Conservation (phyloP, 768 basidiomycete genomes). For the Ramaria rubella region DNA sequence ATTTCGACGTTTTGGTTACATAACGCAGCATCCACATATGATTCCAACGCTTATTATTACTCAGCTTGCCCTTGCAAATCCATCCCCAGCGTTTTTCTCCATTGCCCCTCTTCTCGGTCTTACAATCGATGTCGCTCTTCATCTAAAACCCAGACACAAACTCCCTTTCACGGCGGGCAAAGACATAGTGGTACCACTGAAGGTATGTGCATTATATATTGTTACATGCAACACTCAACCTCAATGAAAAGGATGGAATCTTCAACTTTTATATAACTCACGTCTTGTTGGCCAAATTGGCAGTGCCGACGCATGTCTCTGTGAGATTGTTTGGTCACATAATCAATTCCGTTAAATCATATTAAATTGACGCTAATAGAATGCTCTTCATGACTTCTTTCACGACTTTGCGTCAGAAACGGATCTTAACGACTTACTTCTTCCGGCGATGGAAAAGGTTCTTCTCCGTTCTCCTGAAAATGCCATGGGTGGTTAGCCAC, state of each 20-base stretch:
- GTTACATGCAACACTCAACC: background rate
- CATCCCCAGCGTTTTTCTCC: conserved; percentile 36
- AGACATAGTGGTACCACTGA: conserved; percentile 24
- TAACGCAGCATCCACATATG: conserved; percentile 31
- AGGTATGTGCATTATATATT: conserved; percentile 28
- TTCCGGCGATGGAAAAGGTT: conserved; percentile 76
- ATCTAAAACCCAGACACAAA: conserved; percentile 49
- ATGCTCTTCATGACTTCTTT: conserved; percentile 59
- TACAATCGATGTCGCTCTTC: conserved; percentile 61
- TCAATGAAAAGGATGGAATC: conserved; percentile 43
- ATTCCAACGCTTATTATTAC: conserved; percentile 47
- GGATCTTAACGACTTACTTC: conserved; percentile 46
- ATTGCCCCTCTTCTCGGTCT: conserved; percentile 56
- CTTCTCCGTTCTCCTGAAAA: conserved; percentile 77
- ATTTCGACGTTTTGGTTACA: background rate
- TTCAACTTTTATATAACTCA: conserved; percentile 50
- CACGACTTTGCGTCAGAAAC: conserved; percentile 40
- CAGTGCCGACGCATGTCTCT: conserved; percentile 51
- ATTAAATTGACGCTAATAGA: conserved; percentile 35
- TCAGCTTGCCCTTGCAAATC: conserved; percentile 45
- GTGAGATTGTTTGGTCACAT: conserved; percentile 33
- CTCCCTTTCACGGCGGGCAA: conserved; percentile 35
- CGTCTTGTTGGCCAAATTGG: conserved; percentile 61
- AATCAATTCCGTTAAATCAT: conserved; percentile 2
- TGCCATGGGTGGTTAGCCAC: conserved; percentile 51